Evolutionary conservation across 2,329 filamentous ascomycete genomes (phyloP), one percentile per base, ranked within the genome.

Genomic region (Hymenotorrendiella dingleyae): DNA sequence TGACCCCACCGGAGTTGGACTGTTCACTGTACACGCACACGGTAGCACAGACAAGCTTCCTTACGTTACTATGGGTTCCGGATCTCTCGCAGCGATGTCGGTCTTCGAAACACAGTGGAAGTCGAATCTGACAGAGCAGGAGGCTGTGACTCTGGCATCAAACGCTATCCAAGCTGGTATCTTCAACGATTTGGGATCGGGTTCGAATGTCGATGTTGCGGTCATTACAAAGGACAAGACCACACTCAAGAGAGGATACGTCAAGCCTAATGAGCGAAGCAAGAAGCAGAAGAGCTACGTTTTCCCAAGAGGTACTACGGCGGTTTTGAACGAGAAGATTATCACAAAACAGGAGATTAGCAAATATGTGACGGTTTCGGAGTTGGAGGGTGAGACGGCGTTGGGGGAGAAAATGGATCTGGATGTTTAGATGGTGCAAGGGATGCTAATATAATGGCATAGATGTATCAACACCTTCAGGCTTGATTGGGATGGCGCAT

Each of bases 31-130:
- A 32, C 93, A 98, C 70, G 93, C 93, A 47, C 94, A 98, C 74
- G 93, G 94, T 54, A 93, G 85, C 60, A 98, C 93, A 49, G 93
- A 98, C 72, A 98, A 97, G 74, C 82, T 98, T 36, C 93, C 93
- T 38, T 98, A 98, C 67, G 94, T 98, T 55, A 98, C 94, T 53
- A 98, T 98, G 93, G 93, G 93, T 42, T 94, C 86, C 19, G 93
- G 93, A 52, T 95, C 88, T 36, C 73, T 98, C 54, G 93, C 93
- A 21, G 93, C 93, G 63, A 98, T 98, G 93, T 87, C 86, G 23
- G 86, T 98, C 39, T 98, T 98, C 62, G 93, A 98, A 74, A 94
- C 90, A 37, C 82, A 84, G 68, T 98, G 94, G 94, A 87, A 90
- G 76, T 71, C 80, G 6, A 70, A 80, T 48, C 66, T 96, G 63